Base-by-base conservation (phyloP, 345 rosid genomes). In the Arabis hirsuta region DNA sequence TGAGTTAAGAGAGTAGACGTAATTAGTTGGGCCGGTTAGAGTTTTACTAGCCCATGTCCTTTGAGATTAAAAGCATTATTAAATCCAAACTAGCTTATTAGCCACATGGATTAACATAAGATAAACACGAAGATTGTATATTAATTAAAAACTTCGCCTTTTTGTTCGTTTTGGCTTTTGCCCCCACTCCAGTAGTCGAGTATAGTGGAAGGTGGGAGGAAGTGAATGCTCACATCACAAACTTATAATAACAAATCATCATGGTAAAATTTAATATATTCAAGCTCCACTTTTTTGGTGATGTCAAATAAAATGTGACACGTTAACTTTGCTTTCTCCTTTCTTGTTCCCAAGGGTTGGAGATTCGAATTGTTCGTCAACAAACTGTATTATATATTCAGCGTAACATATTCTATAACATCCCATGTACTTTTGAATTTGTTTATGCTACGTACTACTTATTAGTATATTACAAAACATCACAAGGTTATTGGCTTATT, bases 221-320 rank as follows among this genome's bases (percentile, higher is more conserved):
- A 52, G 73, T 51, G 62, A 43, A 34, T 32, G 73, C 68, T 74
- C 63, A 59, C 62, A 60, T 74, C 68, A 74, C 78, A 52, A 24
- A 60, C 65, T 52, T 44, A 67, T 16, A 58, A 66, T 66, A 65
- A 73, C 67, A 50, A 31, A 19, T 38, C 29, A 55, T 48, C 19
- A 27, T 12, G 26, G 43, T 29, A 45, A 34, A 36, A 36, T 12
- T 34, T 13, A 47, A 5, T 31, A 50, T 66, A 65, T 73, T 66
- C 20, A 32, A 48, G 22, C 46, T 43, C 1, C 46, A 50, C 65
- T 72, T 72, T 22, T 22, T 22, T 1, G 59, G 53, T 65, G 65
- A 73, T 50, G 36, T 38, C 31, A 27, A 65, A 29, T 29, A 3
- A 29, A 32, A 56, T 39, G 72, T 56, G 65, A 73, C 65, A 73